These are phyloP conservation scores for Neurospora hispaniola DNA, from an alignment of 495 filamentous ascomycete species.

Conservation along the genomic window DNA sequence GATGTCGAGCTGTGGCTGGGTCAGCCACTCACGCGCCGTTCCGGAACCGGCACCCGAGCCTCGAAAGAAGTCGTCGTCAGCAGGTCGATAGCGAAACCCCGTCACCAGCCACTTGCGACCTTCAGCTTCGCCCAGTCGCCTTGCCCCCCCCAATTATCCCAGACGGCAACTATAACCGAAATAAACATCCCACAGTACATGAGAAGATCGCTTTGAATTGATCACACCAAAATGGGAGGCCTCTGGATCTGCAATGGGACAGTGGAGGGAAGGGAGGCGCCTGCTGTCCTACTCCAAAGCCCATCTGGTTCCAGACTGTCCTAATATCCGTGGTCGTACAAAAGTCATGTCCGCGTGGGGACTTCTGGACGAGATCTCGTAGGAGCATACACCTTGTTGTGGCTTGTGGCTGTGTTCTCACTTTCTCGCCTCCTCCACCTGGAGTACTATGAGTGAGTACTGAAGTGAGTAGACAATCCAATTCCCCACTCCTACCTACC, in stretches of 20 bases:
- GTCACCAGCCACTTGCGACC: not conserved
- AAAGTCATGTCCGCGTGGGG: not conserved
- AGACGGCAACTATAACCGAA: not conserved
- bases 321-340: not conserved
- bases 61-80: not conserved
- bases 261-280: not conserved
- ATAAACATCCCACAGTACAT: not conserved
- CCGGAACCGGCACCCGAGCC: not conserved
- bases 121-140: not conserved
- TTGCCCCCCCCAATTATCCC: not conserved
- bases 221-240: not conserved
- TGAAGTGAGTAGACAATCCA: not conserved
- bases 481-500: not conserved
- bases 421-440: not conserved
- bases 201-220: not conserved
- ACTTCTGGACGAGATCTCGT: not conserved
- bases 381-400: not conserved
- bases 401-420: not conserved
- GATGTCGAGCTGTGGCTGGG: not conserved
- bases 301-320: not conserved
- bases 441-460: not conserved
- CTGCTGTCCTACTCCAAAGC: not conserved
- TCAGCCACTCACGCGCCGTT: not conserved
- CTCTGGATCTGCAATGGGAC: not conserved
- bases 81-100: not conserved